Evolutionary conservation across 148 eudicot genomes (phyloP), one percentile per base, ranked within the genome.

Genomic region (Heliamphora exappendiculata): DNA sequence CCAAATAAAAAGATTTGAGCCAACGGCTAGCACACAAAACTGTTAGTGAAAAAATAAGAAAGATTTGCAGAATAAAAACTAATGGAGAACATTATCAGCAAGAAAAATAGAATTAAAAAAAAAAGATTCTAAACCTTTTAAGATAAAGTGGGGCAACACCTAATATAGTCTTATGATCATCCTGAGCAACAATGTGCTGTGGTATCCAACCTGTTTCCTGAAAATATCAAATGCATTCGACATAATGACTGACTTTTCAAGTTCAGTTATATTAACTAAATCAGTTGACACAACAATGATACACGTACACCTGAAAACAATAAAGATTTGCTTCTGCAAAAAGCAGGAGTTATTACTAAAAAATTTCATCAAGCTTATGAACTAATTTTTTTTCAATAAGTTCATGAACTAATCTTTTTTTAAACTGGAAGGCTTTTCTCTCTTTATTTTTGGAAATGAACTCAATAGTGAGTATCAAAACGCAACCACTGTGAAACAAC

Each of bases 201-300:
- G 98, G 94, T 42, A 80, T 67, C 98, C 98, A 95, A 79, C 98
- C 98, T 36, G 96, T 92, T 84, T 89, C 92, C 98, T 95, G 90
- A 79, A 82, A 77, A 54, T 75, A 76, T 57, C 53, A 78, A 77
- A 64, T 28, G 58, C 20, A 59, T 10, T 19, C 39, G 9, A 55
- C 12, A 60, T 47, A 63, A 60, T 37, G 42, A 28, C n/a, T 50
- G 54, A 22, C 24, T 54, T 29, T 71, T 72, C 51, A 71, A 31
- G 16, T 37, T 60, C 34, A 39, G 3, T 64, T 33, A 26, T 1
- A 26, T n/a, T 7, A 72, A 17, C 34, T 9, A 22, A 62, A 45
- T 24, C 16, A n/a, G 10, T 24, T 5, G 28, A 72, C 53, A 62
- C 62, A 39, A 22, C 1, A n/a, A 59, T 39, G 26, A 29, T 55